These are phyloP conservation scores for Lycium ferocissimum DNA, from an alignment of 257 asterid genomes.

Conservation along the genomic window DNA sequence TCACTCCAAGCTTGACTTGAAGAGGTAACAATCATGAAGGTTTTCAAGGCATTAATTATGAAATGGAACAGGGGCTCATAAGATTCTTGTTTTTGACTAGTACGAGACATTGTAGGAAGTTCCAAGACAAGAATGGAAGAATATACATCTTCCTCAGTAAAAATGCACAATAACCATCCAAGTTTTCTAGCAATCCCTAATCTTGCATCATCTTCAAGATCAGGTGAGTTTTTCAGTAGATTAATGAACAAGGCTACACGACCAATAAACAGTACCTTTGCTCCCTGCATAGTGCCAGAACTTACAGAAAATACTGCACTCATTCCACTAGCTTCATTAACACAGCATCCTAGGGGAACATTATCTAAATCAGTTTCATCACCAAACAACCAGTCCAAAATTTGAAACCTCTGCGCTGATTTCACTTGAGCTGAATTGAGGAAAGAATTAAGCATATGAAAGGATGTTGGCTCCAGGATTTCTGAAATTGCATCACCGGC, in stretches of 20 bases:
- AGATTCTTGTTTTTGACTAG: constrained; percentile 57
- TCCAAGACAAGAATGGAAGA: constrained; percentile 60
- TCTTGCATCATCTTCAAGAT: constrained; percentile 70
- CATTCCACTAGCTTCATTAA: constrained; percentile 38
- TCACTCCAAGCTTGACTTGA: constrained; percentile 78
- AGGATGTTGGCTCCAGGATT: constrained; percentile 81
- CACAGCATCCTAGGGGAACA: constrained; percentile 26
- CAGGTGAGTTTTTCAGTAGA: constrained; percentile 71
- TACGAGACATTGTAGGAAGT: constrained; percentile 46
- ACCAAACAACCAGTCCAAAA: constrained; percentile 79
- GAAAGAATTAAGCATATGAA: constrained; percentile 81
- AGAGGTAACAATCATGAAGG: constrained; percentile 73
- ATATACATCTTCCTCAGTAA: constrained; percentile 71
- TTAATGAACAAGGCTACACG: constrained; percentile 66
- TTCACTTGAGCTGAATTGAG: constrained; percentile 72
- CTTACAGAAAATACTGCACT: constrained; percentile 50
- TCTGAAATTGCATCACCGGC: constrained; percentile 75
- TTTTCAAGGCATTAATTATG: constrained; percentile 70
- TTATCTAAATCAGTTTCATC: constrained; percentile 41
- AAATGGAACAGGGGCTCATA: constrained; percentile 64
- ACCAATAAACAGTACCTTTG: constrained; percentile 58
- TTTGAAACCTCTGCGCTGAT: constrained; percentile 65
- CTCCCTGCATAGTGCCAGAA: constrained; percentile 54
- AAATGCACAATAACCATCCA: constrained; percentile 81
- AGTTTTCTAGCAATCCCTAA: constrained; percentile 74